A percentile compares a stretch with the other conserved stretches of the same genome.
Conservation (phyloP, 129 eudicot genomes). For the Dittrichia graveolens region DNA sequence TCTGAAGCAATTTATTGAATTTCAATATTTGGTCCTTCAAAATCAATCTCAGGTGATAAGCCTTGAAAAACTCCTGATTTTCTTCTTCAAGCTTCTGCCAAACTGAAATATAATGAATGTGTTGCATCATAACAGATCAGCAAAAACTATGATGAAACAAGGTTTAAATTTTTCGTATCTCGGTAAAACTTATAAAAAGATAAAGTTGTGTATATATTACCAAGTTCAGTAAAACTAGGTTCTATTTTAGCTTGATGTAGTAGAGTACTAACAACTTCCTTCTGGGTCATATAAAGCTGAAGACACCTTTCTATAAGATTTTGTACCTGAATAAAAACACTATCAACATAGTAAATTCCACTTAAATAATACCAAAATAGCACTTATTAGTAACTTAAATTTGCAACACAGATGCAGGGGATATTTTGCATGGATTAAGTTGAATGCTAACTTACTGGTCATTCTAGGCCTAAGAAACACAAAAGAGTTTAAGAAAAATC, state of each 20-base stretch:
- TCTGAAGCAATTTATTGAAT: conserved; percentile 67
- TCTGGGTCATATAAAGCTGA: conserved; percentile 90
- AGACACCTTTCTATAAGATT: conserved; percentile 94
- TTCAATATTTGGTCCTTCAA: conserved; percentile 50
- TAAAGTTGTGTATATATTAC: conserved; percentile 39
- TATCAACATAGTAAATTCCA: not conserved
- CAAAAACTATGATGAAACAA: not conserved
- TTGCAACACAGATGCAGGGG: not conserved
- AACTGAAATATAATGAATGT: conserved; percentile 46
- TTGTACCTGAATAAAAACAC: conserved; percentile 62
- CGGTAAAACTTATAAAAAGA: not conserved
- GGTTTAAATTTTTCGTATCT: no score
- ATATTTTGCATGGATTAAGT: not conserved
- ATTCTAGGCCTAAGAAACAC: not conserved
- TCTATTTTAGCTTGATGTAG: conserved; percentile 75
- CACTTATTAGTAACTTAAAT: not conserved
- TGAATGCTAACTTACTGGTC: not conserved
- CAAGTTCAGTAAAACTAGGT: conserved; percentile 88
- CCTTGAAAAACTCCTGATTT: conserved; percentile 84
- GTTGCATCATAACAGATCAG: conserved; percentile 18
- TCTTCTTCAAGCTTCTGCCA: conserved; percentile 95
- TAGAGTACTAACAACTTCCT: conserved; percentile 73
- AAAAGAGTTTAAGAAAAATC: not conserved
- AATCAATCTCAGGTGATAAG: conserved; percentile 72
- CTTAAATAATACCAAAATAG: not conserved